Base-by-base conservation (phyloP, 2,329 filamentous ascomycete genomes). In the Epichloe elymi region DNA sequence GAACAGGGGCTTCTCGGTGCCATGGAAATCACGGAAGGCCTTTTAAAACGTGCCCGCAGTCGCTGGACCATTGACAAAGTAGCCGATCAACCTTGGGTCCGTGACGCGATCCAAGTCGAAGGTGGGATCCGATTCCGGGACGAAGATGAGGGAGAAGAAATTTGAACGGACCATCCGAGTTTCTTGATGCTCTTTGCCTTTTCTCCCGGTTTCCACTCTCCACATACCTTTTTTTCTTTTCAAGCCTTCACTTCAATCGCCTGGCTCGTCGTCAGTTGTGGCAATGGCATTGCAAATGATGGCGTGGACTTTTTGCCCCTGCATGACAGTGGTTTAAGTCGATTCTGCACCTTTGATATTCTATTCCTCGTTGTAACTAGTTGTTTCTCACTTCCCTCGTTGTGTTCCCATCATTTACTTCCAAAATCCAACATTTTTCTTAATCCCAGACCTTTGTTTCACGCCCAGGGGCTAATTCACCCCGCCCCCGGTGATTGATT, bases 41-140 rank as follows among this genome's bases (percentile, higher is more conserved):
- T 97, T 17, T 67, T 98, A 51, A 91, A 87, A 67, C 82, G 94
- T 55, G 87, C 86, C 2, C 81, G 86, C 45, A 86, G 82, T 52
- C 78, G 93, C 48, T 89, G 86, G 79, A 75, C 76, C 8, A 68
- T 97, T 52, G 78, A 83, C 46, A 83, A 86, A 58, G 83, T 96
- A 39, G 80, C 79, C 39, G 75, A 78, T 51, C 75, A 78, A 52
- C 76, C 80, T 15, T 98, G 90, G 89, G 86, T 97, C 3, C 74
- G 72, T 48, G 76, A 76, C 37, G 90, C 84, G 2, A 83, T 97
- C 45, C 63, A 75, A 54, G 78, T 94, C 3, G 76, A 85, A 3
- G 78, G 74, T 5, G 80, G 78, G 1, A 64, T 83, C 38, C 72
- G 67, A 51, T 82, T 82, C 56, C 68, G 76, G 42, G 79, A 82